Evolutionary conservation across 2,329 filamentous ascomycete genomes (phyloP).

Genomic region (Penicillium sp.): DNA sequence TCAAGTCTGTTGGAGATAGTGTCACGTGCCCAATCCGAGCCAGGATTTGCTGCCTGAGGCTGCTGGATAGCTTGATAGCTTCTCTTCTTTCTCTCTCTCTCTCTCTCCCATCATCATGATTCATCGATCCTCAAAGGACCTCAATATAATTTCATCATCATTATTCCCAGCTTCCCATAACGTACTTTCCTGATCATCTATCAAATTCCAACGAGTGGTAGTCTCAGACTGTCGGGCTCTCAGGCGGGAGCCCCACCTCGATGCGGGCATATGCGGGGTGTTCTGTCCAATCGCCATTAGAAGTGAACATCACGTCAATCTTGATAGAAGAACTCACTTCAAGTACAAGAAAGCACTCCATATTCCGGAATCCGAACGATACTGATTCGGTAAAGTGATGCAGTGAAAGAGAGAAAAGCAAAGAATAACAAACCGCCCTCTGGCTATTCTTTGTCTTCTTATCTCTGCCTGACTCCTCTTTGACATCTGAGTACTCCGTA

Average conservation of each 20-base stretch:
- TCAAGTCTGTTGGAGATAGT: too few species aligned
- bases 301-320: constrained; percentile 4
- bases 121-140: too few species aligned
- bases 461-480: neutral
- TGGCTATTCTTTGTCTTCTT: neutral
- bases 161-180: too few species aligned
- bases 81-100: too few species aligned
- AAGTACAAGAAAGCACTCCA: neutral
- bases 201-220: neutral
- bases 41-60: too few species aligned
- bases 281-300: constrained; percentile 2
- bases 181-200: too few species aligned
- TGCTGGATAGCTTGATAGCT: too few species aligned
- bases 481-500: neutral
- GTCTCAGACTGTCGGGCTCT: too few species aligned
- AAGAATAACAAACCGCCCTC: neutral
- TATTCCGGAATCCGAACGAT: neutral
- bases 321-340: neutral
- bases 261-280: neutral
- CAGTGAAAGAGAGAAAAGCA: neutral
- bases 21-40: too few species aligned
- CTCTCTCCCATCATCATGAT: too few species aligned
- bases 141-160: too few species aligned
- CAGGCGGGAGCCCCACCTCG: neutral
- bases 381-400: neutral